Evolutionary conservation across 2,329 filamentous ascomycete genomes (phyloP).

Genomic region (Aspergillus ruber): DNA sequence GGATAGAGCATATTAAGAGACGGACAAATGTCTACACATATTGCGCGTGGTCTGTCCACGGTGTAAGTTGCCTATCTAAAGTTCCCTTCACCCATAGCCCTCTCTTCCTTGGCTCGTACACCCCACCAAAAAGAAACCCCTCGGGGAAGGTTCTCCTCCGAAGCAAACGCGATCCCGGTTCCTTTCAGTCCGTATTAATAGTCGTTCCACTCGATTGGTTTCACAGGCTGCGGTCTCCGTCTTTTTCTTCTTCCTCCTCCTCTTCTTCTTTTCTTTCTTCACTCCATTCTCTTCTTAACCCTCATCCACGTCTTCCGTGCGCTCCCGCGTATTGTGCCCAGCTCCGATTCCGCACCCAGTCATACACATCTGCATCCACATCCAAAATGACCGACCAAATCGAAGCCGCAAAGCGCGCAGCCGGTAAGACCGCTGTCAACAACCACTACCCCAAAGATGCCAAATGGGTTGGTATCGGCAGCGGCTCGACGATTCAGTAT

Average conservation of each 20-base stretch:
- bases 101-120: no score
- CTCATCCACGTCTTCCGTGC: constrained; percentile 1
- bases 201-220: not conserved
- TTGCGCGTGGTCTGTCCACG: not conserved
- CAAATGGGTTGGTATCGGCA: constrained; percentile 58
- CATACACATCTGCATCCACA: constrained; percentile 3
- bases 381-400: constrained; percentile 33
- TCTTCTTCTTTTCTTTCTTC: constrained; percentile 1
- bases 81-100: no score
- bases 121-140: no score
- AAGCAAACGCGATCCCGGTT: not conserved
- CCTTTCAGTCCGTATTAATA: not conserved
- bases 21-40: not conserved
- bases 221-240: constrained; percentile 1
- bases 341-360: constrained; percentile 1
- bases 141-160: not conserved
- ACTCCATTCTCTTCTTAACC: constrained; percentile 1
- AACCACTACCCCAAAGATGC: constrained; percentile 55
- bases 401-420: constrained; percentile 55
- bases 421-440: constrained; percentile 51
- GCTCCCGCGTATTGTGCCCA: not conserved
- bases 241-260: constrained; percentile 1
- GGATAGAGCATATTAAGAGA: not conserved
- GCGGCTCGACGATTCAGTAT: constrained; percentile 60
- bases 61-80: not conserved